Conservation (phyloP, 345 rosid species). For the Gossypium sturtianum region DNA sequence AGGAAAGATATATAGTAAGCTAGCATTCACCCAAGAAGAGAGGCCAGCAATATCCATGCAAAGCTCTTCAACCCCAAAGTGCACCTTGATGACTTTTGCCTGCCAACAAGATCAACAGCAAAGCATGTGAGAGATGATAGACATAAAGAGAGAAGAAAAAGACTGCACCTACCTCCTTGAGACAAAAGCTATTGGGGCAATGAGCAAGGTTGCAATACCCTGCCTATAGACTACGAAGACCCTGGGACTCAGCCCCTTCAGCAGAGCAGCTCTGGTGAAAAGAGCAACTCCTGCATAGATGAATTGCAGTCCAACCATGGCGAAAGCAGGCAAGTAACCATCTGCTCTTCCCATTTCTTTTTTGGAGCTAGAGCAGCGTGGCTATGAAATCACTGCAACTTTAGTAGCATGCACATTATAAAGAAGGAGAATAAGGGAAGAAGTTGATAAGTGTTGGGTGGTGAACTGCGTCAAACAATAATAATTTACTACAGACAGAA, state of each 20-base stretch:
- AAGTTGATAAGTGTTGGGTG: not conserved
- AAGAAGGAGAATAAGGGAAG: not conserved
- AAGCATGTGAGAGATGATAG: not conserved
- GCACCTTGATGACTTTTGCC: constrained; percentile 17
- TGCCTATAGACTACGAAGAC: constrained; percentile 31
- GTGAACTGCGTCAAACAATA: too few relatives aligned
- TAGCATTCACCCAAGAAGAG: constrained; percentile 28
- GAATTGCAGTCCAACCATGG: constrained; percentile 30
- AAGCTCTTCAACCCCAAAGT: constrained; percentile 25
- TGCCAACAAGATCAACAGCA: not conserved
- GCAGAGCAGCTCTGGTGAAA: constrained; percentile 26
- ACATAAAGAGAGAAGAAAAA: not conserved
- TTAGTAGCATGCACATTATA: not conserved
- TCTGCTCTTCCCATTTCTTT: constrained; percentile 14
- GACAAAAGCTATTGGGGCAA: constrained; percentile 31
- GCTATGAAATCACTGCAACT: not conserved
- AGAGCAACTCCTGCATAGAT: constrained; percentile 28
- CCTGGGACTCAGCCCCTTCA: constrained; percentile 28
- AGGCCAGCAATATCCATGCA: constrained; percentile 27
- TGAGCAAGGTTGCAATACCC: constrained; percentile 25
- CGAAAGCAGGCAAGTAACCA: constrained; percentile 20
- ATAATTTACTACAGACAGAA: not conserved
- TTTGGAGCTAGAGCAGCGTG: not conserved
- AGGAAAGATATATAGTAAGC: not conserved
- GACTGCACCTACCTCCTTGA: constrained; percentile 19